phyloP scores from a whole-genome alignment of 1,139 yeast genomes.

The Dujonia santamariae region DNA sequence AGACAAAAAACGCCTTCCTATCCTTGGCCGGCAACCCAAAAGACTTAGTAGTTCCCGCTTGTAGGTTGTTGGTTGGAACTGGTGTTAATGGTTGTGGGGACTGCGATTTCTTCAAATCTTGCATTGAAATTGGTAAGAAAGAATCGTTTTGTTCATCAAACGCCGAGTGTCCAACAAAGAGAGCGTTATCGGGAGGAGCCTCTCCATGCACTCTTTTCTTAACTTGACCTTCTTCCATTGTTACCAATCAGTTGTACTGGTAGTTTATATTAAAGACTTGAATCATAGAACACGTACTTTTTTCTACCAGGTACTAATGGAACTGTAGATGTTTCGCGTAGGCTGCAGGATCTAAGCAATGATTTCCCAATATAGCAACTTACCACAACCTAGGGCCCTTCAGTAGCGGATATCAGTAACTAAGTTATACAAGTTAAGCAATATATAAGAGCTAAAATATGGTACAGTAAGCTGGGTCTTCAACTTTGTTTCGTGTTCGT shows the following conservation, averaged over 20 bases:
- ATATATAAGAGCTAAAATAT: no score
- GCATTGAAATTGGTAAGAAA: conserved; percentile 29
- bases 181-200: conserved; percentile 2
- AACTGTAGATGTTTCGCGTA: no score
- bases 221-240: conserved; percentile 8
- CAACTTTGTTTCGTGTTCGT: no score
- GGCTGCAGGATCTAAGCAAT: no score
- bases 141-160: conserved; percentile 35
- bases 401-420: no score
- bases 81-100: conserved; percentile 1
- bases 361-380: no score
- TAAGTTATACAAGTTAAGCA: no score
- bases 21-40: conserved; percentile 41
- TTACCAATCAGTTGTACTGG: conserved; percentile 6
- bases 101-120: conserved; percentile 18
- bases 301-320: no score
- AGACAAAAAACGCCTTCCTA: conserved; percentile 66
- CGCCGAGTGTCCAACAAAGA: conserved; percentile 17
- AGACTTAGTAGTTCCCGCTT: conserved; percentile 1
- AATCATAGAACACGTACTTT: no score
- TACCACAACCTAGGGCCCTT: no score
- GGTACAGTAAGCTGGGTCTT: no score
- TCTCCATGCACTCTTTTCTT: conserved; percentile 17
- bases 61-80: neutral
- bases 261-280: conserved; percentile 4